phyloP scores from a whole-genome alignment of 2,329 filamentous ascomycete species.

The Alternaria solani region DNA sequence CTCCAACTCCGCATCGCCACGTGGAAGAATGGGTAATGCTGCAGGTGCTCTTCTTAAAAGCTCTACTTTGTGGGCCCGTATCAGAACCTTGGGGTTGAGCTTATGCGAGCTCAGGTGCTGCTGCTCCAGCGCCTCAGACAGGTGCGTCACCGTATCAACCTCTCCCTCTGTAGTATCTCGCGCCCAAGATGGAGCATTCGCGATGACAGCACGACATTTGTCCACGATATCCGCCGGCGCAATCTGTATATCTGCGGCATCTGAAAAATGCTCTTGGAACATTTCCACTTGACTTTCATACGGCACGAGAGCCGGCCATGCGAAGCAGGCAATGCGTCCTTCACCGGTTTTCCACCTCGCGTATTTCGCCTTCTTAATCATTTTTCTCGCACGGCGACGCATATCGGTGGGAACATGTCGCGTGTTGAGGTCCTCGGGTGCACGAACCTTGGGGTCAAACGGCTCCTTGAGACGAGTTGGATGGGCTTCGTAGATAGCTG shows the following conservation, averaged over 20 bases:
- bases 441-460: conserved; percentile 10
- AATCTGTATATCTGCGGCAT: not conserved
- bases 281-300: conserved; percentile 15
- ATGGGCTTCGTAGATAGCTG: conserved; percentile 15
- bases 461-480: conserved; percentile 16
- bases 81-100: not conserved
- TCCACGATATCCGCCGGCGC: not conserved
- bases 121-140: not conserved
- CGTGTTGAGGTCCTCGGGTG: conserved; percentile 1
- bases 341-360: not conserved
- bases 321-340: conserved; percentile 5
- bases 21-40: not conserved
- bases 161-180: not conserved
- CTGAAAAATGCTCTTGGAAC: conserved; percentile 2
- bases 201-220: not conserved
- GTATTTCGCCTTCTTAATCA: not conserved
- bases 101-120: not conserved
- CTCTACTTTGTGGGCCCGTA: not conserved
- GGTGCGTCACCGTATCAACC: not conserved
- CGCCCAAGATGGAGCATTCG: conserved; percentile 1
- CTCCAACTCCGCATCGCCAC: conserved; percentile 5
- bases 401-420: conserved; percentile 6
- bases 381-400: not conserved
- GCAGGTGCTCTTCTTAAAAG: not conserved
- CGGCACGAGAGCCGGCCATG: conserved; percentile 16